These are phyloP conservation scores for Cyberlindnera suaveolens DNA, from an alignment of 805 yeast species.

Conservation along the genomic window DNA sequence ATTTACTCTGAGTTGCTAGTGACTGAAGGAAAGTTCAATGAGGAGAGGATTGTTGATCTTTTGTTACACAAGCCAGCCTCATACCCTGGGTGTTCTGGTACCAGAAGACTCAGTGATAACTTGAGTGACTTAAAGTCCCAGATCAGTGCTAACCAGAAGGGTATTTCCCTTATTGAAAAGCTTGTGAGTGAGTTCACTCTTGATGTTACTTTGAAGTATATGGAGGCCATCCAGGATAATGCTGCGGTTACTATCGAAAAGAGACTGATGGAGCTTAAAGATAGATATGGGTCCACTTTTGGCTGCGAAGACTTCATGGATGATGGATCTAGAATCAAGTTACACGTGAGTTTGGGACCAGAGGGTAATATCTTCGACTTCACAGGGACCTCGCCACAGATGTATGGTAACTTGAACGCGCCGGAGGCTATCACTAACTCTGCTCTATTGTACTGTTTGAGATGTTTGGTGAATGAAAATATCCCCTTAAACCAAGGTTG, in stretches of 20 bases:
- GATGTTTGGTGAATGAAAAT: conserved; percentile 79
- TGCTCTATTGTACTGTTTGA: conserved; percentile 79
- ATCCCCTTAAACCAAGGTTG: conserved; percentile 96
- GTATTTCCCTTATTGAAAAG: conserved; percentile 56
- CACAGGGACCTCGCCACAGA: conserved; percentile 79
- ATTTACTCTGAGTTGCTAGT: conserved; percentile 76
- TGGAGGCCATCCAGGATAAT: conserved; percentile 76
- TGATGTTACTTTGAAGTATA: conserved; percentile 57
- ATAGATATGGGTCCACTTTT: conserved; percentile 35
- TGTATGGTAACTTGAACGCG: conserved; percentile 86
- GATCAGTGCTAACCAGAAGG: conserved; percentile 84
- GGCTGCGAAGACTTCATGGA: conserved; percentile 66
- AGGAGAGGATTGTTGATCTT: conserved; percentile 54
- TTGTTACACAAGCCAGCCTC: conserved; percentile 71
- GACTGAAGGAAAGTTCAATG: conserved; percentile 66
- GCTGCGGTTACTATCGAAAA: conserved; percentile 67
- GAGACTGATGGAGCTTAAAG: conserved; percentile 40
- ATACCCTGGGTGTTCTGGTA: conserved; percentile 83
- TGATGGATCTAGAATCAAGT: conserved; percentile 67
- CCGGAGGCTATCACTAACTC: conserved; percentile 87
- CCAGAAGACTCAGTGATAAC: conserved; percentile 78
- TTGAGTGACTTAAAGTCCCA: conserved; percentile 81
- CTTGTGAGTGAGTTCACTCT: conserved; percentile 60
- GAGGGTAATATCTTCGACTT: conserved; percentile 72
- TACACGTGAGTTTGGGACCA: conserved; percentile 42